A percentile compares a stretch with the other conserved stretches of the same genome.
These are phyloP conservation scores for Backusella liffmaniae DNA, from an alignment of 192 early-diverging fungal species.

Conservation along the genomic window DNA sequence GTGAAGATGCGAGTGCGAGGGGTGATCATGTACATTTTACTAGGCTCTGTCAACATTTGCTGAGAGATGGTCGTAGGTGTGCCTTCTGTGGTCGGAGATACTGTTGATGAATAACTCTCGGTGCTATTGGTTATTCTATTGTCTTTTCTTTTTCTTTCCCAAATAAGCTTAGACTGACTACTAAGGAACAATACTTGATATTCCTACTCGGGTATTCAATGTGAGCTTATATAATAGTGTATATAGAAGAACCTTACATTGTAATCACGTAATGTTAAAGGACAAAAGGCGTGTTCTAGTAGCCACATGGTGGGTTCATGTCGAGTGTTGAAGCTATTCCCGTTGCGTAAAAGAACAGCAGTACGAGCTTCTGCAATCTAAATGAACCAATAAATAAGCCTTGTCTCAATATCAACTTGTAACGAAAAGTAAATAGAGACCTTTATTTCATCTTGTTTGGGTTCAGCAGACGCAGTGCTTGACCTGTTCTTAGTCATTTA, in stretches of 20 bases:
- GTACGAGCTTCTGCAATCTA: conserved; percentile 28
- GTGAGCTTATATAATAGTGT: no score
- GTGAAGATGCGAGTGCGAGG: conserved; percentile 65
- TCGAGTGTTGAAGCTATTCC: conserved; percentile 10
- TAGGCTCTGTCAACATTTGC: neutral
- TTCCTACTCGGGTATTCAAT: neutral
- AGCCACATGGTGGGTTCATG: conserved; percentile 40
- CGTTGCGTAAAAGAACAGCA: conserved; percentile 27
- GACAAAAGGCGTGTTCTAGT: conserved; percentile 35
- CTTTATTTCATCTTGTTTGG: conserved; percentile 1
- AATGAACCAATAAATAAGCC: neutral
- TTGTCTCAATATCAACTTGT: neutral
- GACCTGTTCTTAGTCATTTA: neutral
- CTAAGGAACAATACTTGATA: neutral
- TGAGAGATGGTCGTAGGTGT: neutral
- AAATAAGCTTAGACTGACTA: neutral
- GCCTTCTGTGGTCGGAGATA: neutral
- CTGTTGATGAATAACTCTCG: neutral
- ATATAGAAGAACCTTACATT: conserved; percentile 14
- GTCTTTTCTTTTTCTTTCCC: conserved; percentile 20
- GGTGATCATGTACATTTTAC: conserved; percentile 49
- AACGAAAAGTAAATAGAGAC: neutral
- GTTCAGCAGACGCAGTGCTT: neutral
- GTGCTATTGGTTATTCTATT: neutral
- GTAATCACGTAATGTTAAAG: conserved; percentile 23